Base-by-base conservation (phyloP, 768 basidiomycete genomes). In the Boletus reticuloceps region DNA sequence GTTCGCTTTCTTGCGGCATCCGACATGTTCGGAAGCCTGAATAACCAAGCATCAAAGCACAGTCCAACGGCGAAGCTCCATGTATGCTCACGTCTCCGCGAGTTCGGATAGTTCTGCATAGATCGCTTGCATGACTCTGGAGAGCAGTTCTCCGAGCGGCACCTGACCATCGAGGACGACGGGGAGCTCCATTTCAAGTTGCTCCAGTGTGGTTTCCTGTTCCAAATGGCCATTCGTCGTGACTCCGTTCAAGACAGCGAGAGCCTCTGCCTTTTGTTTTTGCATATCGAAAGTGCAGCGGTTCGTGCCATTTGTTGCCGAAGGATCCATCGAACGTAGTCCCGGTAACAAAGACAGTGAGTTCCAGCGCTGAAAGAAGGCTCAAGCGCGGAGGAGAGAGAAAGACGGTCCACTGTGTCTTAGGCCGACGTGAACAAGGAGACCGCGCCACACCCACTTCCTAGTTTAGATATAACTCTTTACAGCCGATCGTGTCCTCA, bases 61-160 rank as follows among this genome's bases (percentile, higher is more conserved):
- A 22, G 22, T 8, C 42, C n/a, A 47, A 43, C 14, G 47, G 43
- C 11, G 22, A 60, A 47, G 14, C 14, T 19, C 6, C 20, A 7
- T 29, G 19, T 16, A 45, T 31, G 65, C 88, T 69, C 71, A 94
- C 91, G 90, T 92, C 77, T 96, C 94, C 37, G 89, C 84, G 64
- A 91, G 74, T 69, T 91, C 92, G 1, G 83, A 83, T 38, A 95
- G 73, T 65, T 94, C 90, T 22, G 88, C 84, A 70, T 91, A 95
- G 63, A 91, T 85, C 39, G 85, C 79, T 65, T 91, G 89, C 62
- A 83, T 79, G 39, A 91, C 80, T 53, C 89, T 81, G 39, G 89
- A 89, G 37, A 94, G 76, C 39, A 94, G 67, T 43, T 91, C 87
- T 19, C 83, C 82, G 10, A 96, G 74, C 0, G 81, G 78, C 14